phyloP scores from a whole-genome alignment of 1,284 basidiomycete genomes.

The Apiotrichum sp. region DNA sequence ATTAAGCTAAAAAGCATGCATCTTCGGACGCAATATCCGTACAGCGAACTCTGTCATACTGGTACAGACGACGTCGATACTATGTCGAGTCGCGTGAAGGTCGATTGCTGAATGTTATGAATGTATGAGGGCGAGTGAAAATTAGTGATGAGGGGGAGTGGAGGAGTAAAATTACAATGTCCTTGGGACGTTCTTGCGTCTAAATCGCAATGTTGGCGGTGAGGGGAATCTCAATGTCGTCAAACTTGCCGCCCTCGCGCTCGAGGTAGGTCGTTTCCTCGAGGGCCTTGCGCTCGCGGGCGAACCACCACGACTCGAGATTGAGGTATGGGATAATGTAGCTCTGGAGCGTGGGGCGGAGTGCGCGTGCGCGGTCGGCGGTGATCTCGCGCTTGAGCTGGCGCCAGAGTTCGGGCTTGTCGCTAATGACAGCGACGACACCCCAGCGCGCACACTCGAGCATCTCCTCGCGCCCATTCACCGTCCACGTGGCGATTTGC shows the following conservation, averaged over 20 bases:
- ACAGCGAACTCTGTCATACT: too few species aligned
- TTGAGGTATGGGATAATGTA: constrained; percentile 29
- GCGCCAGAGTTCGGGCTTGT: constrained; percentile 50
- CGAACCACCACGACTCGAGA: constrained; percentile 35
- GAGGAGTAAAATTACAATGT: too few species aligned
- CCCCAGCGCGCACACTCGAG: constrained; percentile 92
- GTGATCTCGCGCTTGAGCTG: constrained; percentile 32
- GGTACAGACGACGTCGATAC: too few species aligned
- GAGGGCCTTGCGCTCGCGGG: constrained; percentile 27
- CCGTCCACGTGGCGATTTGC: constrained; percentile 66
- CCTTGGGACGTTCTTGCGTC: too few species aligned
- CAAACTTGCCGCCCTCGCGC: constrained; percentile 41
- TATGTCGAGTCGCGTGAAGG: too few species aligned
- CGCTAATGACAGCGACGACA: constrained; percentile 82
- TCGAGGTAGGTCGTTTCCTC: constrained; percentile 45
- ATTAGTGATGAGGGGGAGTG: too few species aligned
- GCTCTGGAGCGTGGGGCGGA: constrained; percentile 27
- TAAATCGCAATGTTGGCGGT: not conserved
- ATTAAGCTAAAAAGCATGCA: too few species aligned
- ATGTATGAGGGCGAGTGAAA: too few species aligned
- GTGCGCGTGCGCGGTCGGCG: constrained; percentile 23
- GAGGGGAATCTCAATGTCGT: constrained; percentile 15
- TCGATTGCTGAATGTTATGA: too few species aligned
- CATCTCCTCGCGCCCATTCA: constrained; percentile 87
- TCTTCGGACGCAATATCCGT: too few species aligned